Evolutionary conservation across 176 grass and related monocot species (phyloP).

Genomic region (Miscanthus lutarioriparius): DNA sequence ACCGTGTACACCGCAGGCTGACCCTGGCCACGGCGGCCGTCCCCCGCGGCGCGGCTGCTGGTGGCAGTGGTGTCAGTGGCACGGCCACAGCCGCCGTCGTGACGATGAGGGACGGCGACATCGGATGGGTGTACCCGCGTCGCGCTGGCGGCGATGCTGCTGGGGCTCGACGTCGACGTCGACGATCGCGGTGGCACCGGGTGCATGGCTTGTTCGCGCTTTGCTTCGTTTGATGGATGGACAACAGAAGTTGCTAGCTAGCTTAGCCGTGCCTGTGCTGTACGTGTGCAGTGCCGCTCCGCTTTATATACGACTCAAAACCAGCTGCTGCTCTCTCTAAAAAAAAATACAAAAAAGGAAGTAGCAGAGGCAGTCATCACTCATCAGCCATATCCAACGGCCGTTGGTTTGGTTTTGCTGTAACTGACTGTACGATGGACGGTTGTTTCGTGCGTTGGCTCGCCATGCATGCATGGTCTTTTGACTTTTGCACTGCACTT

Average conservation of each 20-base stretch:
- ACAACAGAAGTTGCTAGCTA: neutral
- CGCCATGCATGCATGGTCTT: neutral
- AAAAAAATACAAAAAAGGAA: no score
- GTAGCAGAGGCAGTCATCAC: neutral
- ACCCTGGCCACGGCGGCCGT: neutral
- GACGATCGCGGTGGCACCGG: neutral
- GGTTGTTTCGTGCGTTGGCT: neutral
- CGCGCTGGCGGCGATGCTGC: neutral
- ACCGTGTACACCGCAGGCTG: conserved; percentile 31
- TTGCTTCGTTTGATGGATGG: neutral
- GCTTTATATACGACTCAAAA: neutral
- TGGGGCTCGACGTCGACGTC: neutral
- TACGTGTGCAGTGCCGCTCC: neutral
- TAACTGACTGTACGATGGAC: no score
- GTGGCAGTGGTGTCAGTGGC: no score
- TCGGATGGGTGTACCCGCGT: conserved; percentile 1
- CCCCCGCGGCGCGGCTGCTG: neutral
- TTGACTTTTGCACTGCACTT: neutral
- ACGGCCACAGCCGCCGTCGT: neutral
- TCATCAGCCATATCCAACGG: neutral
- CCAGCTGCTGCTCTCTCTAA: neutral
- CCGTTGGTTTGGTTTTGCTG: no score
- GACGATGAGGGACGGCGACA: neutral
- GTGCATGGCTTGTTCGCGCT: neutral
- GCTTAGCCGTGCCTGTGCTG: neutral